These are phyloP conservation scores for Usnea hakonensis DNA, from an alignment of 495 filamentous ascomycete species.

Conservation along the genomic window DNA sequence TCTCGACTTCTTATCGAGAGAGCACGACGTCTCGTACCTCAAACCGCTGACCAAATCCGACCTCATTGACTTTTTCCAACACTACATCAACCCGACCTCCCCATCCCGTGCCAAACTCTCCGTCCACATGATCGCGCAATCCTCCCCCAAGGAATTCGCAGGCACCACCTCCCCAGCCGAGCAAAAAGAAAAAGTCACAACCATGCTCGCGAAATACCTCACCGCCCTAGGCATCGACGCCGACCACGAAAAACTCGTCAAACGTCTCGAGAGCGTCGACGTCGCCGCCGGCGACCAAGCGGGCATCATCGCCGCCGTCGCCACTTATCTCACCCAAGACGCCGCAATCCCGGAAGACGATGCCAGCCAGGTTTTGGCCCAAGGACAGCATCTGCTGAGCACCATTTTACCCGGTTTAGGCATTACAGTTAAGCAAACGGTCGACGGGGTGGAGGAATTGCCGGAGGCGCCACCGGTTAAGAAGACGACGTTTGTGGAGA, in stretches of 20 bases:
- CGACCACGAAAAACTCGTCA: constrained; percentile 37
- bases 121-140: constrained; percentile 74
- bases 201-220: constrained; percentile 44
- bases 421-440: constrained; percentile 28
- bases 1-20: constrained; percentile 78
- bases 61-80: constrained; percentile 68
- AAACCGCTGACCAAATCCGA: constrained; percentile 68
- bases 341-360: constrained; percentile 37
- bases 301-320: constrained; percentile 38
- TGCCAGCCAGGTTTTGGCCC: constrained; percentile 36
- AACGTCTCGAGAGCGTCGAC: constrained; percentile 42
- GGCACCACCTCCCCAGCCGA: constrained; percentile 35
- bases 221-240: constrained; percentile 40
- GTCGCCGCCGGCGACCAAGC: constrained; percentile 35
- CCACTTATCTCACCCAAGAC: constrained; percentile 44
- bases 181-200: constrained; percentile 47
- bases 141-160: constrained; percentile 35
- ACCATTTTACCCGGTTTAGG: constrained; percentile 29
- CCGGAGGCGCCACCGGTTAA: constrained; percentile 24
- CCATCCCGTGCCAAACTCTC: constrained; percentile 67
- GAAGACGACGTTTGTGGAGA: constrained; percentile 50
- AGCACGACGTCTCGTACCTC: constrained; percentile 69
- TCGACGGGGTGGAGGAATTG: constrained; percentile 24
- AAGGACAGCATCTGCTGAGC: constrained; percentile 38
- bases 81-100: constrained; percentile 70